Percentiles rank a stretch among this genome's conserved stretches.
Conservation (phyloP, 2,329 filamentous ascomycete species). For the Xylaria sp. region DNA sequence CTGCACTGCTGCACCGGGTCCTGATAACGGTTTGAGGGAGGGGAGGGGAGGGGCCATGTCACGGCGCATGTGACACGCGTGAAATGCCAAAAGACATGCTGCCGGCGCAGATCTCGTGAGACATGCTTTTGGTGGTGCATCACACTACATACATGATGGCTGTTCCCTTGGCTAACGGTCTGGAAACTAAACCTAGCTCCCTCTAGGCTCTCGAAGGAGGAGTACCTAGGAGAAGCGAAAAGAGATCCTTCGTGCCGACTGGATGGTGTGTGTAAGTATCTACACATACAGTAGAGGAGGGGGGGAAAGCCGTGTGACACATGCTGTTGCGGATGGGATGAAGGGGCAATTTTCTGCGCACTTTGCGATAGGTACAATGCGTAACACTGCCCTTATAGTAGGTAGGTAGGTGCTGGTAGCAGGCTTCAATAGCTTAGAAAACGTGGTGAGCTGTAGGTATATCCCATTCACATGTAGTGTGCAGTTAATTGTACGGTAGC, state of each 20-base stretch:
- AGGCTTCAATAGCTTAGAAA: not conserved
- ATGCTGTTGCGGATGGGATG: not conserved
- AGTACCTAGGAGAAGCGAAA: not conserved
- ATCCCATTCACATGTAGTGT: too few species aligned
- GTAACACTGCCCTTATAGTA: not conserved
- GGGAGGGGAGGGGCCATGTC: not conserved
- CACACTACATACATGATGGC: constrained; percentile 6
- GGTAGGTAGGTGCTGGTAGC: not conserved
- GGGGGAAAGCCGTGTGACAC: not conserved
- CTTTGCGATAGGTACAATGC: not conserved
- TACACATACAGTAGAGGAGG: too few species aligned
- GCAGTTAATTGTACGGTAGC: too few species aligned
- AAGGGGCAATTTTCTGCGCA: not conserved
- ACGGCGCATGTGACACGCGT: constrained; percentile 24
- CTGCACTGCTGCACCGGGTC: not conserved
- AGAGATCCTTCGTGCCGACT: not conserved
- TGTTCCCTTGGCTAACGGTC: not conserved
- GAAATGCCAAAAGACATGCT: constrained; percentile 20
- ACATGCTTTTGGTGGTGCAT: constrained; percentile 5
- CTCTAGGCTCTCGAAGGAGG: not conserved
- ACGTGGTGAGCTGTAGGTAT: too few species aligned
- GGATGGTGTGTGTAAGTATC: not conserved
- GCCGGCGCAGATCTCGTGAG: constrained; percentile 22
- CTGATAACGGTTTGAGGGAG: constrained; percentile 14
- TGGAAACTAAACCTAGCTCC: not conserved